Conservation (phyloP, 2,329 filamentous ascomycete genomes). For the Aspergillus sp. region DNA sequence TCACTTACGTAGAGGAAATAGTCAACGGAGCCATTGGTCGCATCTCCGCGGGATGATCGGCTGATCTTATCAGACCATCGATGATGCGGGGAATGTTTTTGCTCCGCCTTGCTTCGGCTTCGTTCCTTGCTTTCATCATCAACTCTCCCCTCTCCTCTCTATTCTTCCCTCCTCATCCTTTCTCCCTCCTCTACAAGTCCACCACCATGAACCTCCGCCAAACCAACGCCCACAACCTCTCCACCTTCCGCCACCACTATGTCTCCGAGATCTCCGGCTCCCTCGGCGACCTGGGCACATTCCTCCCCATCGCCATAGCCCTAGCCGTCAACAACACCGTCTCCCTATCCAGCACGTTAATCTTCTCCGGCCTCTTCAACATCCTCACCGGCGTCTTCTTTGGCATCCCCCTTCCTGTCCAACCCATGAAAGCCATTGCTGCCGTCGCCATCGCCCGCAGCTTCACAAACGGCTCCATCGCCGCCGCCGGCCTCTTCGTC, state of each 20-base stretch:
- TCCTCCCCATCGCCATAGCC: slow-evolving; percentile 85
- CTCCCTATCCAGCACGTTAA: slow-evolving; percentile 76
- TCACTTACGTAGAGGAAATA: no score
- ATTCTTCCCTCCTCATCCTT: not conserved
- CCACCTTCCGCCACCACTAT: slow-evolving; percentile 57
- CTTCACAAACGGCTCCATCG: slow-evolving; percentile 68
- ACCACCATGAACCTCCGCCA: slow-evolving; percentile 23
- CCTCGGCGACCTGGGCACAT: slow-evolving; percentile 83
- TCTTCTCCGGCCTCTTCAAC: slow-evolving; percentile 88
- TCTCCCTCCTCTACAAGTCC: not conserved
- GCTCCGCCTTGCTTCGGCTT: not conserved
- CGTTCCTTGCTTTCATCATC: not conserved
- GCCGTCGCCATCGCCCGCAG: slow-evolving; percentile 77
- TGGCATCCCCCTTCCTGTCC: slow-evolving; percentile 85
- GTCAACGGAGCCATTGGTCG: no score
- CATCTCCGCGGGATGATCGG: not conserved
- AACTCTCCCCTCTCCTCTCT: not conserved
- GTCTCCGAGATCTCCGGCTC: slow-evolving; percentile 83
- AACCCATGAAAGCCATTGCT: slow-evolving; percentile 89
- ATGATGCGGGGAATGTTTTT: not conserved
- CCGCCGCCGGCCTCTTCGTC: slow-evolving; percentile 83
- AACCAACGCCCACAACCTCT: slow-evolving; percentile 53
- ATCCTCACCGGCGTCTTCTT: slow-evolving; percentile 79
- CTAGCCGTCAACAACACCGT: slow-evolving; percentile 77
- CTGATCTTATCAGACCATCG: not conserved